Conservation (phyloP, 306 rosid genomes). For the Sicyos baderoa region DNA sequence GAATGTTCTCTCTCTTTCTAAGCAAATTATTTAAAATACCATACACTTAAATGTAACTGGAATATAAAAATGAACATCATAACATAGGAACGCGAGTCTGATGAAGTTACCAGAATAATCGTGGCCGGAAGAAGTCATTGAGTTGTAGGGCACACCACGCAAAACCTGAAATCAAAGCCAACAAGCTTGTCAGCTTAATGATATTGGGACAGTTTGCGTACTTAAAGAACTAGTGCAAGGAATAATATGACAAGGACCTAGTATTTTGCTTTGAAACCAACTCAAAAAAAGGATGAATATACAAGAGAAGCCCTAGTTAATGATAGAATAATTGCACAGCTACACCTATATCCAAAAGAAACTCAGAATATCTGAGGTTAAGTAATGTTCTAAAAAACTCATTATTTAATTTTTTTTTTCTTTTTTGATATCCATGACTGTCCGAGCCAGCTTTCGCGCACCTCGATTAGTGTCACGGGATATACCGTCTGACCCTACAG, state of each 20-base stretch:
- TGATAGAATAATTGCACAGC: background rate
- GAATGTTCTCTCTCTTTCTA: background rate
- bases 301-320: background rate
- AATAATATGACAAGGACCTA: background rate
- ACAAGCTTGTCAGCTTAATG: conserved; percentile 2
- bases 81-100: background rate
- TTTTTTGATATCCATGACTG: too few species aligned
- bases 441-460: too few species aligned
- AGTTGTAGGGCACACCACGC: conserved; percentile 21
- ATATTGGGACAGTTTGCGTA: background rate
- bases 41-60: conserved; percentile 4
- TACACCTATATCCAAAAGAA: background rate
- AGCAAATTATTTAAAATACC: background rate
- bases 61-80: conserved; percentile 11
- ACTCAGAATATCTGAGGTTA: background rate
- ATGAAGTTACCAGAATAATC: conserved; percentile 37
- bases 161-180: conserved; percentile 29
- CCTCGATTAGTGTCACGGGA: too few species aligned
- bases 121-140: conserved; percentile 45
- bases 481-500: too few species aligned
- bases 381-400: background rate
- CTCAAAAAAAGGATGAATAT: background rate
- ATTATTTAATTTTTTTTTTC: background rate
- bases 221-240: background rate
- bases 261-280: background rate